Base-by-base conservation (phyloP, 768 basidiomycete species). In the Clavaria fumosa region DNA sequence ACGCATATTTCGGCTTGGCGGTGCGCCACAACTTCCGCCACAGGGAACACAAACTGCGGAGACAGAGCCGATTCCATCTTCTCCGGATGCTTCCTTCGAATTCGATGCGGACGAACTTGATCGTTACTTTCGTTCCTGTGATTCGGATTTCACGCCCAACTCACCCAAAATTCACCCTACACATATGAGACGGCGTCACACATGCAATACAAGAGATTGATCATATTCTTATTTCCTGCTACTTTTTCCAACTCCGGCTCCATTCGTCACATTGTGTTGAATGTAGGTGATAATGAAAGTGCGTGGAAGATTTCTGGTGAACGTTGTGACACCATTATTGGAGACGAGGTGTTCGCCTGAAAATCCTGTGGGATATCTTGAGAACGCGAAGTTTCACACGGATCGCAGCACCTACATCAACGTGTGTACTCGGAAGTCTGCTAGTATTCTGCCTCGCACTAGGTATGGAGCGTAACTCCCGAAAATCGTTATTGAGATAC, bases 341-440 rank as follows among this genome's bases (percentile, higher is more conserved):
- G 52, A 35, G 54, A 55, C 23, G 53, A 43, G 40, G 47, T 47
- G 26, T 14, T 28, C 43, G 45, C 49, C 46, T 56, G 54, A 46
- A 56, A 58, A 32, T 56, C 57, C 57, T 28, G 26, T 28, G 26
- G 24, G 30, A 38, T 19, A 40, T 46, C 34, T 42, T 43, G 35
- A 36, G 31, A 35, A 23, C 40, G 31, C 20, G 40, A 43, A 31
- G 50, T 43, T 49, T 46, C 43, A 38, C 53, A 53, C 56, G 53
- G 47, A 57, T 52, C 10, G 39, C 18, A 44, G 56, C 52, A 62
- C 62, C 53, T 51, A 64, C 63, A 53, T 63, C 63, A 38, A 64
- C 84, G 56, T 89, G 85, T 63, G 75, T 77, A 55, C 85, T 88
- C 7, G 85, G 85, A 31, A 88, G 62, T 48, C 85, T 65, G 56